phyloP scores from a whole-genome alignment of 1,139 yeast genomes.

The Geotrichum reessii region DNA sequence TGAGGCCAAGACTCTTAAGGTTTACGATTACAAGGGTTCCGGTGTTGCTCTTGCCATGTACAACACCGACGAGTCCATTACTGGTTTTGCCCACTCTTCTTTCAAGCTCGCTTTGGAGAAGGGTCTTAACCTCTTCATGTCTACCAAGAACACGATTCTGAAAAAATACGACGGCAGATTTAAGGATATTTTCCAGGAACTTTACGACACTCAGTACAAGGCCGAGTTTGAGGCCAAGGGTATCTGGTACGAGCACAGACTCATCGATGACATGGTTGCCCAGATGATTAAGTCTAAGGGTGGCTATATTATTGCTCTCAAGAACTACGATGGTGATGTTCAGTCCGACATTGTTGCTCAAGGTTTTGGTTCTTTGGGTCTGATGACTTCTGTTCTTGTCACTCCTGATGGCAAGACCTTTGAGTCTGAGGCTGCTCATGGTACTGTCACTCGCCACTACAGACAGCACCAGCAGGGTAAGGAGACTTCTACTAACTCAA shows the following conservation, averaged over 20 bases:
- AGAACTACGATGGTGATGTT: constrained; percentile 96
- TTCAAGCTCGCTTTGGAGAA: constrained; percentile 80
- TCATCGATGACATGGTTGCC: constrained; percentile 97
- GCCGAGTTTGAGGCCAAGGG: constrained; percentile 64
- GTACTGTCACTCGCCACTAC: constrained; percentile 94
- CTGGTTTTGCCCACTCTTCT: constrained; percentile 86
- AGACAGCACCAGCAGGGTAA: constrained; percentile 93
- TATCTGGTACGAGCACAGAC: constrained; percentile 93
- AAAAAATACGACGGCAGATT: constrained; percentile 91
- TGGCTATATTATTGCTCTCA: constrained; percentile 90
- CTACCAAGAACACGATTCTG: constrained; percentile 91
- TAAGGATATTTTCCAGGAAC: constrained; percentile 83
- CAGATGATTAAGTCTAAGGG: constrained; percentile 96
- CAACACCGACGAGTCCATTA: constrained; percentile 86
- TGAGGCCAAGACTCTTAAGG: constrained; percentile 51
- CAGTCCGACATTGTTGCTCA: constrained; percentile 96
- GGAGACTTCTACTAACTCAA: constrained; percentile 94
- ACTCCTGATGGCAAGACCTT: constrained; percentile 95
- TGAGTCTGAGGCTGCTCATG: constrained; percentile 96
- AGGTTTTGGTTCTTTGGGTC: constrained; percentile 93
- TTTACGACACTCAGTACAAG: constrained; percentile 69
- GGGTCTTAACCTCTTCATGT: constrained; percentile 71
- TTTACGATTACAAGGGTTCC: constrained; percentile 64
- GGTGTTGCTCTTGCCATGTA: constrained; percentile 94
- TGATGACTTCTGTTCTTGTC: constrained; percentile 91